Evolutionary conservation across 2,329 filamentous ascomycete genomes (phyloP), one percentile per base, ranked within the genome.

Genomic region (Gaeumannomyces tritici): DNA sequence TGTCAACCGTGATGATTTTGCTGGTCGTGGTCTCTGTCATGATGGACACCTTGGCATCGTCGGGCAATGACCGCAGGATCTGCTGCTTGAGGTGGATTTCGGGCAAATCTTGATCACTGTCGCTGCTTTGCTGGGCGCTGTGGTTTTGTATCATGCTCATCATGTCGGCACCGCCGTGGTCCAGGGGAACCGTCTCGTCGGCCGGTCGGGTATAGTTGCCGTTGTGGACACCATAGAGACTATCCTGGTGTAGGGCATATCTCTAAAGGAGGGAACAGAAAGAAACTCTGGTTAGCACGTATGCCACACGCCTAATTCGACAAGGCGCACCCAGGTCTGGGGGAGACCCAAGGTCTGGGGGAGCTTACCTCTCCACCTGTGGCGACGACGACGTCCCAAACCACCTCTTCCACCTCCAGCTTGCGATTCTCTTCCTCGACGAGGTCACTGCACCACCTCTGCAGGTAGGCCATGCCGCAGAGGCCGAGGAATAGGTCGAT

Each of bases 311-410:
- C 18, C 27, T 21, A n/a, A 27, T 11, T 11, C 26, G 54, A 26
- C 9, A 12, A n/a, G 21, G 26, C 8, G 18, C 15, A 21, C 21
- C 6, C 6, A 28, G 26, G 13, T 9, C n/a, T 11, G 27, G 3
- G 35, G n/a, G n/a, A n/a, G n/a, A n/a, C n/a, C n/a, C n/a, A n/a
- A n/a, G n/a, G n/a, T n/a, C n/a, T n/a, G n/a, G n/a, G n/a, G n/a
- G 27, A 27, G 31, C 60, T 47, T 42, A 61, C 60, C 54, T 61
- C 60, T 35, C 60, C 77, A 11, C 83, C 83, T 67, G 83, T 80
- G 21, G 87, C 74, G 0, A 89, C 82, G 9, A 89, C 84, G 3
- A 88, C 81, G 67, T 89, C 86, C 86, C 86, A 89, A 11, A 89
- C 76, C 2, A 84, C 73, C 64, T 87, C 83, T 63, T 87, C 83